Evolutionary conservation across 2,329 filamentous ascomycete species (phyloP).

Genomic region (Fusarium temperatum): DNA sequence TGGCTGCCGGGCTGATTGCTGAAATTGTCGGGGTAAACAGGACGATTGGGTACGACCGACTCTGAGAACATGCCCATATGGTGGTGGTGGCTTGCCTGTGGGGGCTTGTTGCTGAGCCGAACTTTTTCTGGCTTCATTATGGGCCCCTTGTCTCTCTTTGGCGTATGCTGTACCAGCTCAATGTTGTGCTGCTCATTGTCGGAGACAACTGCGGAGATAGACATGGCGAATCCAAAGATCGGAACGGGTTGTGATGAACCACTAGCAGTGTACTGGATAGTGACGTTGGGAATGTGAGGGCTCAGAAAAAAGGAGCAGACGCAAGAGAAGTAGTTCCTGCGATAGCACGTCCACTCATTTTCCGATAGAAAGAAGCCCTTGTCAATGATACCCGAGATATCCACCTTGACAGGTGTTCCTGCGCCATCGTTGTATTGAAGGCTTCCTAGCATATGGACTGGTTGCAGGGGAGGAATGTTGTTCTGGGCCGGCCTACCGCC

Average conservation of each 20-base stretch:
- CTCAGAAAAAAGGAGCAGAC: slow-evolving; percentile 79
- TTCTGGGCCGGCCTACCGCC: slow-evolving; percentile 42
- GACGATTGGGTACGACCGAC: slow-evolving; percentile 40
- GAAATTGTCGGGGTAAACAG: slow-evolving; percentile 55
- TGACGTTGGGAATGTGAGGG: slow-evolving; percentile 60
- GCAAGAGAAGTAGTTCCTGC: slow-evolving; percentile 90
- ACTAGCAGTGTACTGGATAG: slow-evolving; percentile 61
- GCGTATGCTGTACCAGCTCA: slow-evolving; percentile 88
- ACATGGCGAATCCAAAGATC: slow-evolving; percentile 82
- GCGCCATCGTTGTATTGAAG: slow-evolving; percentile 66
- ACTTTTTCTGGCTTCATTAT: slow-evolving; percentile 77
- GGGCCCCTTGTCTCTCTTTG: slow-evolving; percentile 89
- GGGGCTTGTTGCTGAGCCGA: slow-evolving; percentile 73
- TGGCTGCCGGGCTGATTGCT: slow-evolving; percentile 44
- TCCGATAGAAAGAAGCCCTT: slow-evolving; percentile 89
- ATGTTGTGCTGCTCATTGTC: slow-evolving; percentile 79
- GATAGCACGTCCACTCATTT: slow-evolving; percentile 89
- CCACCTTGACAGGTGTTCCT: slow-evolving; percentile 67
- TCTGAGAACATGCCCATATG: slow-evolving; percentile 56
- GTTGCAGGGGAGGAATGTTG: slow-evolving; percentile 63
- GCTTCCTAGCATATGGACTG: slow-evolving; percentile 63
- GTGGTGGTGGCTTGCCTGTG: slow-evolving; percentile 59
- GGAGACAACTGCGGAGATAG: slow-evolving; percentile 84
- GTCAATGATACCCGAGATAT: slow-evolving; percentile 83
- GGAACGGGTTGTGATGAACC: slow-evolving; percentile 66